phyloP scores from a whole-genome alignment of 2,329 filamentous ascomycete species.

The Aspergillus aculeatus region DNA sequence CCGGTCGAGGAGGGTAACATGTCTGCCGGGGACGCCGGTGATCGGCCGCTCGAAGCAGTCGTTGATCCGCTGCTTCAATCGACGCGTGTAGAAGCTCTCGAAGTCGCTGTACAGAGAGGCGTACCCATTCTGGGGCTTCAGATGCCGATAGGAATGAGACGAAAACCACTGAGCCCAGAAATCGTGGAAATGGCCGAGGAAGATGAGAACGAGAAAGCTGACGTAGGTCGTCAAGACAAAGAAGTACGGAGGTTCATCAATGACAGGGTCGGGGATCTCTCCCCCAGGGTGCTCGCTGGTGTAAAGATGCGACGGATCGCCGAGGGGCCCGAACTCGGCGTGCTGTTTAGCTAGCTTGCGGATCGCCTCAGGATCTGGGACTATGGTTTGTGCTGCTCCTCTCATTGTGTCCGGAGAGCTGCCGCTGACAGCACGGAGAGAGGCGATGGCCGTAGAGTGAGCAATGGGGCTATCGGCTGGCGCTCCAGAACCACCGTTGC shows the following conservation, averaged over 20 bases:
- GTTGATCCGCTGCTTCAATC: constrained; percentile 87
- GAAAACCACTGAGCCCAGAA: constrained; percentile 93
- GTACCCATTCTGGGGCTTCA: constrained; percentile 79
- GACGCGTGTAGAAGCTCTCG: constrained; percentile 91
- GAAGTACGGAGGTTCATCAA: constrained; percentile 92
- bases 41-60: constrained; percentile 90
- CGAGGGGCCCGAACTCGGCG: constrained; percentile 82
- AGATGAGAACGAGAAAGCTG: constrained; percentile 89
- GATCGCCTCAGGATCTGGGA: constrained; percentile 61
- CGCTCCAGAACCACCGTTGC: constrained; percentile 2
- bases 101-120: constrained; percentile 94
- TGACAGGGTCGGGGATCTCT: constrained; percentile 72
- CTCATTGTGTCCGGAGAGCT: constrained; percentile 12
- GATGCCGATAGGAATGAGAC: constrained; percentile 74
- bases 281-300: constrained; percentile 77
- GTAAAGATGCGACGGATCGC: constrained; percentile 75
- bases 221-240: constrained; percentile 93
- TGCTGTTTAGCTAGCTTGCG: constrained; percentile 70
- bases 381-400: neutral
- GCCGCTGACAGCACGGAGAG: constrained; percentile 18
- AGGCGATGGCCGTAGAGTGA: constrained; percentile 13
- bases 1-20: constrained; percentile 84
- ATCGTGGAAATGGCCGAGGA: constrained; percentile 87
- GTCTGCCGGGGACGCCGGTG: constrained; percentile 86
- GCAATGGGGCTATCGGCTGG: constrained; percentile 6